Conservation (phyloP, 371 early-diverging fungal genomes). For the Chytridium lagenaria region DNA sequence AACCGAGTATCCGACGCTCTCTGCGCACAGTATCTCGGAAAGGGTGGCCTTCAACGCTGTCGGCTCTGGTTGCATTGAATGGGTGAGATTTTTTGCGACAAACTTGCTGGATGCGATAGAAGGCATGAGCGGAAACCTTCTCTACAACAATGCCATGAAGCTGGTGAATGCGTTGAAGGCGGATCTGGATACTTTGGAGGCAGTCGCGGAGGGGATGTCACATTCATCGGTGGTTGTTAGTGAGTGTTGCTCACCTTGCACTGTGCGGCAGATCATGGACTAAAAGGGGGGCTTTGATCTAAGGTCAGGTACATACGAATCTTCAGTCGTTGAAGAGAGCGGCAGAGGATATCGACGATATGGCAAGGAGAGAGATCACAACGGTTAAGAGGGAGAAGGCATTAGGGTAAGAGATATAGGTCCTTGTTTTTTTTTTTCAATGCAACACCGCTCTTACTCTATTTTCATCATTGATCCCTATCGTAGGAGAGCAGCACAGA, state of each 20-base stretch:
- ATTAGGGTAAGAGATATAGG: constrained; percentile 70
- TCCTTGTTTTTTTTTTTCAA: too few species aligned
- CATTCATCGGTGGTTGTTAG: neutral
- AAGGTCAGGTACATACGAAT: constrained; percentile 59
- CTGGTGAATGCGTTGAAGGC: constrained; percentile 37
- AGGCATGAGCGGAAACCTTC: constrained; percentile 41
- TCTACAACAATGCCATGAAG: constrained; percentile 46
- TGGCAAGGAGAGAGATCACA: constrained; percentile 77
- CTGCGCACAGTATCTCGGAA: too few species aligned
- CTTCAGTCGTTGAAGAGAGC: constrained; percentile 71
- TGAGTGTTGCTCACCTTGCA: too few species aligned
- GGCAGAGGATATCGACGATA: constrained; percentile 73
- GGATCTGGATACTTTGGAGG: constrained; percentile 42
- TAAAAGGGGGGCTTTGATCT: neutral
- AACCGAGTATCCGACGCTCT: too few species aligned
- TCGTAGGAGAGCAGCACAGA: constrained; percentile 69
- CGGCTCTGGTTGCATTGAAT: too few species aligned
- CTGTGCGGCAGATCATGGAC: too few species aligned
- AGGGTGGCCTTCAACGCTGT: too few species aligned
- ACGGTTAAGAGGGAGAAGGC: constrained; percentile 78
- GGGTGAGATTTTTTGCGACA: too few species aligned
- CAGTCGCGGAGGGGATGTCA: constrained; percentile 25
- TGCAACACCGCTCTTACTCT: neutral
- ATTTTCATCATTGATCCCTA: neutral
- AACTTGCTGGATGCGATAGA: too few species aligned